These are phyloP conservation scores for Aspergillaceae sp. DNA, from an alignment of 2,329 filamentous ascomycete genomes.

Conservation along the genomic window DNA sequence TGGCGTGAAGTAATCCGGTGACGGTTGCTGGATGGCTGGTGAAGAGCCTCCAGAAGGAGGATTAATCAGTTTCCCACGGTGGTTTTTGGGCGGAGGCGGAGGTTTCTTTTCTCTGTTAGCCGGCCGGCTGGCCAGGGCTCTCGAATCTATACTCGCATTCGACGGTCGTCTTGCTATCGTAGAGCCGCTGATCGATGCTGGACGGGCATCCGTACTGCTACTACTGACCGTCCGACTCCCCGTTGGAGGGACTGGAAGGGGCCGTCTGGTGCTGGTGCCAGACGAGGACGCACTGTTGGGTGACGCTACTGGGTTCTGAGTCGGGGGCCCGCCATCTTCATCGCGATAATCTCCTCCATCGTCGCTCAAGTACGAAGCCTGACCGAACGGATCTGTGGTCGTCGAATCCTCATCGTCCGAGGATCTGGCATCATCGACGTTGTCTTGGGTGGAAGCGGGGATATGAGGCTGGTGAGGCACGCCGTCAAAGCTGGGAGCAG, in stretches of 20 bases:
- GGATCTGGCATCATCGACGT: conserved; percentile 19
- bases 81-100: conserved; percentile 61
- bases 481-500: too few species aligned
- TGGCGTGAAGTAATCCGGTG: conserved; percentile 33
- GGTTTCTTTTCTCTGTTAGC: conserved; percentile 52
- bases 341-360: conserved; percentile 10
- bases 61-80: conserved; percentile 67
- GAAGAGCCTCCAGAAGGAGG: conserved; percentile 13
- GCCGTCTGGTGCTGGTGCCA: neutral
- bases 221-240: conserved; percentile 27
- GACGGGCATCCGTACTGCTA: conserved; percentile 36
- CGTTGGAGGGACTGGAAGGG: conserved; percentile 1
- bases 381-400: conserved; percentile 30
- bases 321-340: conserved; percentile 2
- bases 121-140: conserved; percentile 21
- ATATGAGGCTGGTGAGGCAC: too few species aligned
- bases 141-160: conserved; percentile 45
- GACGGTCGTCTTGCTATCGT: conserved; percentile 50
- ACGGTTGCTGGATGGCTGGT: conserved; percentile 20
- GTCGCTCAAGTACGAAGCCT: conserved; percentile 18
- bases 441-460: conserved; percentile 1
- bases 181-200: conserved; percentile 32
- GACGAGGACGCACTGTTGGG: too few species aligned
- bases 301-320: too few species aligned
- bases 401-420: conserved; percentile 23